phyloP scores from a whole-genome alignment of 148 eudicot genomes.

The Rhododendron mucronatum region DNA sequence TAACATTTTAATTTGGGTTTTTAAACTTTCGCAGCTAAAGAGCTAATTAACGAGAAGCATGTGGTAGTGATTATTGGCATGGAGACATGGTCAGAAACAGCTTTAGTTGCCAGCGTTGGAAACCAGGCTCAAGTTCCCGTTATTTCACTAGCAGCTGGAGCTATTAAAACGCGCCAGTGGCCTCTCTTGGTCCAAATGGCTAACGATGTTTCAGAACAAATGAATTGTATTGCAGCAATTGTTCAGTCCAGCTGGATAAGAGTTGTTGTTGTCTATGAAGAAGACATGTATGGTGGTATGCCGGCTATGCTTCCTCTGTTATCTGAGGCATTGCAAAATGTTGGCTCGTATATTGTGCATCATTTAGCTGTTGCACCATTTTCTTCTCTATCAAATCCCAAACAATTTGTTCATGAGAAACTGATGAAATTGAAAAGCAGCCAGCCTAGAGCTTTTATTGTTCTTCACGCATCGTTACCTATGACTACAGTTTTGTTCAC shows the following conservation, averaged over 20 bases:
- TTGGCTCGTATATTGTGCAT: constrained; percentile 15
- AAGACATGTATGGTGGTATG: not conserved
- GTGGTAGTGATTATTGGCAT: constrained; percentile 14
- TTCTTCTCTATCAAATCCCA: not conserved
- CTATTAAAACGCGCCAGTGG: constrained; percentile 10
- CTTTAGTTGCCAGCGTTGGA: constrained; percentile 17
- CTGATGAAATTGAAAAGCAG: not conserved
- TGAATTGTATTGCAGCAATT: constrained; percentile 8
- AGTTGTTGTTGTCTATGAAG: constrained; percentile 17
- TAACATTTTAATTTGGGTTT: not conserved
- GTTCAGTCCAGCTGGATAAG: constrained; percentile 18
- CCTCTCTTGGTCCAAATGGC: constrained; percentile 23
- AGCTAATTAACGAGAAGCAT: constrained; percentile 7
- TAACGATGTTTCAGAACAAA: not conserved
- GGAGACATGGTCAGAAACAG: constrained; percentile 20
- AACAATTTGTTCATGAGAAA: not conserved
- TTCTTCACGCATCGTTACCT: constrained; percentile 18
- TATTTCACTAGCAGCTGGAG: constrained; percentile 17
- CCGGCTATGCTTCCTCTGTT: not conserved
- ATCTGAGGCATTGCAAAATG: constrained; percentile 11
- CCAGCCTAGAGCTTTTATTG: constrained; percentile 25
- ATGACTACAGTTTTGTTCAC: constrained; percentile 14
- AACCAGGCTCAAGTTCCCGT: constrained; percentile 21
- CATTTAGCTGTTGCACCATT: constrained; percentile 12
- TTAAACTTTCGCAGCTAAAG: not conserved